Base-by-base conservation (phyloP, 83 land plant species). In the Thuja plicata region DNA sequence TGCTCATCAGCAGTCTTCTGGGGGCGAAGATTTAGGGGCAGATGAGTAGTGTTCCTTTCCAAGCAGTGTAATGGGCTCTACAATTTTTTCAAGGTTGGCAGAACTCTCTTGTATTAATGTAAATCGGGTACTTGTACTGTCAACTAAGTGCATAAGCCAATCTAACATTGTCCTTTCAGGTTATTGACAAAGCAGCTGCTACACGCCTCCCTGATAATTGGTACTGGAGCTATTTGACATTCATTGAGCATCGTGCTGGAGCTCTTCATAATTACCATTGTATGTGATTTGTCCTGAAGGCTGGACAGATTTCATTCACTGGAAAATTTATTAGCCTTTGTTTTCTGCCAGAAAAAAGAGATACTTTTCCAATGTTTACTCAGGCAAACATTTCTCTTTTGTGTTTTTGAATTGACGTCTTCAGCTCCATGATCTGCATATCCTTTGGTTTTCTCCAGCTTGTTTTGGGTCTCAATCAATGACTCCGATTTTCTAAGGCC, bases 1-100 rank as follows among this genome's bases (percentile, higher is more conserved):
- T 50, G 38, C 91, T 48, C 89, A 92, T 70, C 91, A 93, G 77
- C 86, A 90, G 85, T 73, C 95, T 73, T 90, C 93, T 86, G 94
- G 92, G 82, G 94, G 91, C 55, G 90, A 92, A 38, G 87, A 90
- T 70, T 85, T 88, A 88, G 92, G 93, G 10, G 66, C 87, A 76
- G 93, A 95, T 88, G 87, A 92, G 45, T 92, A 86, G 17, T 74
- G 46, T 88, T 40, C 84, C 45, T 52, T 70, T 87, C 74, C 87
- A 87, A 90, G 54, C 52, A 88, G 73, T 66, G 62, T 34, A 86
- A 46, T 70, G 34, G 74, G 87, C 87, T 87, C 43, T 87, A 70
- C 87, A 16, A 45, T 87, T 87, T 87, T 87, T 87, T 46, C 50
- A 43, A 66, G 32, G 87, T 87, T 66, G 73, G 30, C 87, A 70